phyloP scores from a whole-genome alignment of 345 rosid genomes.

The Hevea brasiliensis region DNA sequence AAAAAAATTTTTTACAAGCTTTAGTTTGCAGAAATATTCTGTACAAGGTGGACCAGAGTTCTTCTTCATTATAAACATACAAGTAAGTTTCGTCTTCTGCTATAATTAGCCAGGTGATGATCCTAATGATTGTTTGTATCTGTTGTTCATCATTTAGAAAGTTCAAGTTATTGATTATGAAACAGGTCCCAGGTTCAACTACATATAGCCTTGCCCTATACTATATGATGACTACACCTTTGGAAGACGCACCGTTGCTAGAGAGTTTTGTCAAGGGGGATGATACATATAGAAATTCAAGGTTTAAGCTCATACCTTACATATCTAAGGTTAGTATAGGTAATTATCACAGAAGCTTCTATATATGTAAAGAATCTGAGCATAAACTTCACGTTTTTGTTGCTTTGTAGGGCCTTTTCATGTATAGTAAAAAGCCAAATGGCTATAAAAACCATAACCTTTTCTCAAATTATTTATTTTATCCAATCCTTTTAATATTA shows the following conservation, averaged over 20 bases:
- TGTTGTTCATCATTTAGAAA: slow-evolving; percentile 1
- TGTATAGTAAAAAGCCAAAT: not conserved
- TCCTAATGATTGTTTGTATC: not conserved
- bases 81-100: slow-evolving; percentile 41
- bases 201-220: slow-evolving; percentile 80
- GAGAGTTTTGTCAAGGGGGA: slow-evolving; percentile 79
- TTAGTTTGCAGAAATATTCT: slow-evolving; percentile 76
- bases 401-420: not conserved
- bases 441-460: too few species aligned
- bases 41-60: slow-evolving; percentile 86
- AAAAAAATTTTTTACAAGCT: slow-evolving; percentile 16
- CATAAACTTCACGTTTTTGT: not conserved
- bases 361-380: not conserved
- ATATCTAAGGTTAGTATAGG: slow-evolving; percentile 72
- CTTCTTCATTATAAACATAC: slow-evolving; percentile 86
- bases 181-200: slow-evolving; percentile 88
- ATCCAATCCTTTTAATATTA: too few species aligned
- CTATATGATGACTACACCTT: slow-evolving; percentile 81
- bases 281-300: slow-evolving; percentile 82
- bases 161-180: slow-evolving; percentile 21
- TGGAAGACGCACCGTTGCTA: slow-evolving; percentile 76
- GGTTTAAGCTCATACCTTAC: slow-evolving; percentile 98
- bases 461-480: too few species aligned
- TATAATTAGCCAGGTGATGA: slow-evolving; percentile 3
- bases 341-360: not conserved